Evolutionary conservation across 192 early-diverging fungal genomes (phyloP).

Genomic region (Backusella liffmaniae): DNA sequence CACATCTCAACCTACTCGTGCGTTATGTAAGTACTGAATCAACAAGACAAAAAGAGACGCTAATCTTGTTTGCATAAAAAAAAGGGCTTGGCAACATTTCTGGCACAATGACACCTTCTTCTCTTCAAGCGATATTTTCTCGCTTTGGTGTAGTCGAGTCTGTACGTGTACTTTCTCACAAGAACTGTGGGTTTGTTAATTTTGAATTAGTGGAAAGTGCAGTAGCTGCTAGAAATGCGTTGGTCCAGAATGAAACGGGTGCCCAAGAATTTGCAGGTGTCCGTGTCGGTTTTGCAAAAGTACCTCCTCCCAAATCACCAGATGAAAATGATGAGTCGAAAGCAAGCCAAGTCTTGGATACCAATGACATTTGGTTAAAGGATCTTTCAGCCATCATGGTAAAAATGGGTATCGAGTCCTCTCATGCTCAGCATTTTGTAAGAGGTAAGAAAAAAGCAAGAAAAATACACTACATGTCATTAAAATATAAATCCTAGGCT

Average conservation of each 20-base stretch:
- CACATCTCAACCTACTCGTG: constrained; percentile 69
- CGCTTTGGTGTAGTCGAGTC: constrained; percentile 88
- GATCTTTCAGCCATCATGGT: neutral
- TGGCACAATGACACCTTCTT: constrained; percentile 64
- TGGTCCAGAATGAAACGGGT: constrained; percentile 86
- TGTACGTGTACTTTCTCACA: constrained; percentile 89
- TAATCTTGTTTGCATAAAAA: too few species aligned
- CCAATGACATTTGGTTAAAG: constrained; percentile 6
- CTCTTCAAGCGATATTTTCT: constrained; percentile 73
- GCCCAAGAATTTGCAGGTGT: constrained; percentile 64
- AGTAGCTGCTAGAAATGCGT: constrained; percentile 77
- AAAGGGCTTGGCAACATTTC: constrained; percentile 93
- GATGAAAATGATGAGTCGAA: constrained; percentile 24
- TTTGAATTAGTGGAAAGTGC: constrained; percentile 89
- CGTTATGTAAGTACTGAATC: constrained; percentile 54
- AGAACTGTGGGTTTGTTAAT: constrained; percentile 97
- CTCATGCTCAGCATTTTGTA: neutral
- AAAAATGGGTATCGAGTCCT: neutral
- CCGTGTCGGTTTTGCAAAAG: constrained; percentile 93
- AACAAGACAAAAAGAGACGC: too few species aligned
- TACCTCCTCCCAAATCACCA: constrained; percentile 58
- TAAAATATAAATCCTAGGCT: neutral
- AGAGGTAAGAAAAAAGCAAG: neutral
- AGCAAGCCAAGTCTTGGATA: neutral
- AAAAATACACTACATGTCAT: neutral